These are phyloP conservation scores for Zymoseptoria ardabiliae DNA, from an alignment of 2,329 filamentous ascomycete genomes.

Conservation along the genomic window DNA sequence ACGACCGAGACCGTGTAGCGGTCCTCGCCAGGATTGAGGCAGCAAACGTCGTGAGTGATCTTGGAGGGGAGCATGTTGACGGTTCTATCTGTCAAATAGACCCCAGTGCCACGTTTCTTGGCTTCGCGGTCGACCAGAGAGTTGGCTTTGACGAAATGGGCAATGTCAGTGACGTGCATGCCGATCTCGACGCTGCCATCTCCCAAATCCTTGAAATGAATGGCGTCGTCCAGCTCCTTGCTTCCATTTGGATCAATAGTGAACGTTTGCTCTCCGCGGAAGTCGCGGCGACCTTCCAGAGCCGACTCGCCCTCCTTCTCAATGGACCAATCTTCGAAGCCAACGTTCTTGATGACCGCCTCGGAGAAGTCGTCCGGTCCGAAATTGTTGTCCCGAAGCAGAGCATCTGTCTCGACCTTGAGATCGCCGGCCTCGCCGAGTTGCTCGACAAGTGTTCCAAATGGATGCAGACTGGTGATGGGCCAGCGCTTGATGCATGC, in stretches of 20 bases:
- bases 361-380: conserved; percentile 96
- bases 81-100: conserved; percentile 86
- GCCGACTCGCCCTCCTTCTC: conserved; percentile 71
- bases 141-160: conserved; percentile 94
- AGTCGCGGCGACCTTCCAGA: conserved; percentile 73
- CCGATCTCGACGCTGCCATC: conserved; percentile 90
- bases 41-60: conserved; percentile 80
- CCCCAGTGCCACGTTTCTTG: conserved; percentile 93
- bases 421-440: conserved; percentile 95
- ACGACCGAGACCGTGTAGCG: conserved; percentile 87
- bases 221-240: conserved; percentile 81
- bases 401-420: conserved; percentile 94
- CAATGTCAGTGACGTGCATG: conserved; percentile 88
- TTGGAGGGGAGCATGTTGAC: conserved; percentile 82
- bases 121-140: conserved; percentile 94
- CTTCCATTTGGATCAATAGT: conserved; percentile 86
- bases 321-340: conserved; percentile 84
- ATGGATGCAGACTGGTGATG: conserved; percentile 97
- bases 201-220: conserved; percentile 77
- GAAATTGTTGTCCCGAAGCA: conserved; percentile 98
- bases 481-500: conserved; percentile 99
- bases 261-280: conserved; percentile 80
- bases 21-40: conserved; percentile 77
- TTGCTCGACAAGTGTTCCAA: conserved; percentile 94
- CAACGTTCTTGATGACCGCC: conserved; percentile 86